Conservation (phyloP, 2,329 filamentous ascomycete species). For the Aspergillus flavus region DNA sequence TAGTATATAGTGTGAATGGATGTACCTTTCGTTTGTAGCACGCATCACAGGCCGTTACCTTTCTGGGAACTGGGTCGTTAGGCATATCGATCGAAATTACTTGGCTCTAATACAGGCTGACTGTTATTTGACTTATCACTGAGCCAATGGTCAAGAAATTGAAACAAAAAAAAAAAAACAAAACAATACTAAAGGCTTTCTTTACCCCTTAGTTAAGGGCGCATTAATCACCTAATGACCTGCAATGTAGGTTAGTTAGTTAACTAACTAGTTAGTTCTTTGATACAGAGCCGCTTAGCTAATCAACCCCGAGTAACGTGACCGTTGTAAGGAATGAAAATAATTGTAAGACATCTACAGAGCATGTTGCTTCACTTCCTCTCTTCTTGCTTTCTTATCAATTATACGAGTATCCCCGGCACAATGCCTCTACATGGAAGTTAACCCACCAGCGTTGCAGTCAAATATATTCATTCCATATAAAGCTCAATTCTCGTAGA, state of each 20-base stretch:
- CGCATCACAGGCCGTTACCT: not conserved
- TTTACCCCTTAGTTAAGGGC: too few species aligned
- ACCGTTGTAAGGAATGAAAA: too few species aligned
- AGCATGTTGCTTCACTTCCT: too few species aligned
- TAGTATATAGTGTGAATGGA: not conserved
- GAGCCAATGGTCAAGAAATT: not conserved
- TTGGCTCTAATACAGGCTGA: not conserved
- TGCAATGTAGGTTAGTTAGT: too few species aligned
- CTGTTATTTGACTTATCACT: not conserved
- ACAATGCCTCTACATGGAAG: too few species aligned
- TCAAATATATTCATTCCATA: too few species aligned
- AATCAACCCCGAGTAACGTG: not conserved
- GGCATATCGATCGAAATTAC: not conserved
- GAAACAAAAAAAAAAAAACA: not conserved
- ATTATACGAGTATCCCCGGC: too few species aligned
- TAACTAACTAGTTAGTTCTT: not conserved
- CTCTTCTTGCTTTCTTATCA: too few species aligned
- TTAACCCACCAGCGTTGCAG: too few species aligned
- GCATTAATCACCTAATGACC: too few species aligned
- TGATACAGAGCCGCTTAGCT: not conserved
- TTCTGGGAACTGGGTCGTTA: not conserved
- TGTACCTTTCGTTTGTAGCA: not conserved
- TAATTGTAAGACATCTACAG: too few species aligned
- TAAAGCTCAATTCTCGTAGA: not conserved
- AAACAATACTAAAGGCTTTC: not conserved